Base-by-base conservation (phyloP, 805 yeast genomes). In the Nakazawaea ernobii region DNA sequence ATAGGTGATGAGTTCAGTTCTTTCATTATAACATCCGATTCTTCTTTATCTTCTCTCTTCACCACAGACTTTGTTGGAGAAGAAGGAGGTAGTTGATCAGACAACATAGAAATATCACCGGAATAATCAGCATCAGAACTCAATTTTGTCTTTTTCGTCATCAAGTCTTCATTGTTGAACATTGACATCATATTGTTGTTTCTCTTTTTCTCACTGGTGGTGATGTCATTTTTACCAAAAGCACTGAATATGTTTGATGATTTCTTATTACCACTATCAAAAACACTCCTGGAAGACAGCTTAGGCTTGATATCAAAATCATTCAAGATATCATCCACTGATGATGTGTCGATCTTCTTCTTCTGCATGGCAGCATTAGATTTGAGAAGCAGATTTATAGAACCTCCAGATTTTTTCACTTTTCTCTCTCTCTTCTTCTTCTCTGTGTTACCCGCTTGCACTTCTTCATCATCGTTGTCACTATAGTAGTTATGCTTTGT, bases 281-380 rank as follows among this genome's bases (percentile, higher is more conserved):
- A 63, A n/a, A 62, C 56, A 42, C 57, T 59, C 26, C 50, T 55
- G 17, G 51, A 33, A 5, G 47, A 39, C 8, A 55, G 39, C 4
- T 56, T 51, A 1, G 67, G 61, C 17, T 60, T 51, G 6, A 55
- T 47, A 14, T 68, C 70, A 40, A 79, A 75, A 47, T 79, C 89
- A 50, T 76, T 79, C 42, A 86, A 68, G 46, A 86, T 80, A 57
- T 84, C 91, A 59, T 84, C 91, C 51, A 89, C 50, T 74, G 78
- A 43, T 75, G 45, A 44, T 4, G 55, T 75, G 37, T 72, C 73
- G 1, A 71, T 67, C 45, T 77, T 74, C 45, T 66, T 67, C 49
- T 71, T 72, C 39, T 30, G 36, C 41, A 42, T 27, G n/a, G 27
- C 8, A 65, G 63, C 26, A 59, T 53, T 24, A 44, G 44, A 4